Percentiles rank a stretch among this genome's conserved stretches.
phyloP scores from a whole-genome alignment of 208 protist genomes.

The Vickermania spadyakhi region DNA sequence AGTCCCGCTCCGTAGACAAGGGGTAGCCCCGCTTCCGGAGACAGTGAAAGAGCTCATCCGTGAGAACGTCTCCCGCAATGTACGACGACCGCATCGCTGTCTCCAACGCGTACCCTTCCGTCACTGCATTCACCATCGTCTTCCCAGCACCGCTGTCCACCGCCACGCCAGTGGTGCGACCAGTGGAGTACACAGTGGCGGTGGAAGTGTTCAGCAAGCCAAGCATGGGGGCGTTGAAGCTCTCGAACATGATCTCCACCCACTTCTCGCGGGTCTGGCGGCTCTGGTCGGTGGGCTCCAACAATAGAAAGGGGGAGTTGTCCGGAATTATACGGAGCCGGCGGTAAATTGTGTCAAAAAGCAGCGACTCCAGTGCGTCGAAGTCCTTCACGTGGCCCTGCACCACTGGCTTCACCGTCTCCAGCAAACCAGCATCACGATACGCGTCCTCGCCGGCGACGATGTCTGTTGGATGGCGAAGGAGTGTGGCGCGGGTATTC shows the following conservation, averaged over 20 bases:
- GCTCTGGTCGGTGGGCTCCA: conserved; percentile 95
- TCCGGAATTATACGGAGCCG: conserved; percentile 52
- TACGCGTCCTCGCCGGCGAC: conserved; percentile 62
- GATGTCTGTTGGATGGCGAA: conserved; percentile 52
- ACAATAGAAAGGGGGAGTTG: conserved; percentile 84
- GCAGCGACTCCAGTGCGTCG: conserved; percentile 72
- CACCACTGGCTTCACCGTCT: conserved; percentile 38
- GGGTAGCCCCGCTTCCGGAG: conserved; percentile 75
- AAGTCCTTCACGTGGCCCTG: conserved; percentile 65
- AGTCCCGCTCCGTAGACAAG: conserved; percentile 80
- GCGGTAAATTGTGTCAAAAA: conserved; percentile 64
- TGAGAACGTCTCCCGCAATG: conserved; percentile 75
- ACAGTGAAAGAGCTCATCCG: conserved; percentile 49
- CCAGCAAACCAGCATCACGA: conserved; percentile 41
- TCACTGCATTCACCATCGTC: conserved; percentile 97
- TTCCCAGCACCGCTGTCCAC: conserved; percentile 98
- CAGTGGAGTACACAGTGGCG: conserved; percentile 96
- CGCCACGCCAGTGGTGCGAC: conserved; percentile 96
- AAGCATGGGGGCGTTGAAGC: conserved; percentile 90
- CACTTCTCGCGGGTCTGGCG: conserved; percentile 90
- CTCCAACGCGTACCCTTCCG: conserved; percentile 91
- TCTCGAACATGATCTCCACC: conserved; percentile 96
- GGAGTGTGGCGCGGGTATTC: conserved; percentile 40
- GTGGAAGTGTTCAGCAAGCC: conserved; percentile 92
- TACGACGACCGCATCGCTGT: conserved; percentile 46